Conservation (phyloP, 768 basidiomycete species). For the Chalciporus sphaerocephalus region DNA sequence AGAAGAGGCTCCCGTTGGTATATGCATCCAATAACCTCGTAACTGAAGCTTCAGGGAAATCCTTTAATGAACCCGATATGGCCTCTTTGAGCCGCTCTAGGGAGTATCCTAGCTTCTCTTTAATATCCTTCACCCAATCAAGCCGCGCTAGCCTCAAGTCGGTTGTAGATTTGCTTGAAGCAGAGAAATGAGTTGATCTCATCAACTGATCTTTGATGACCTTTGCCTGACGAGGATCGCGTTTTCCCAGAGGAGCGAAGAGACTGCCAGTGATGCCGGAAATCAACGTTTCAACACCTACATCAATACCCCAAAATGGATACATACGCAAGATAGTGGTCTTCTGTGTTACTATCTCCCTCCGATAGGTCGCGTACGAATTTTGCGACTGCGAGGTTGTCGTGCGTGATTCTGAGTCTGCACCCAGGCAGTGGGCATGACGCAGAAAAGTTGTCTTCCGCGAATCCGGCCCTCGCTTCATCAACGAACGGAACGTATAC, state of each 20-base stretch:
- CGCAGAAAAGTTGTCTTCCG: conserved; percentile 38
- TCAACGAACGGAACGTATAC: conserved; percentile 34
- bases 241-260: conserved; percentile 24
- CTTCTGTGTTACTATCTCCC: conserved; percentile 10
- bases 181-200: conserved; percentile 20
- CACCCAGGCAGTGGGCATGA: conserved; percentile 40
- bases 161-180: not conserved
- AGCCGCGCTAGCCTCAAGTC: conserved; percentile 24
- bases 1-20: conserved; percentile 47
- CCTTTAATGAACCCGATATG: conserved; percentile 15
- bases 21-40: conserved; percentile 50
- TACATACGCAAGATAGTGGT: conserved; percentile 35
- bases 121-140: conserved; percentile 22
- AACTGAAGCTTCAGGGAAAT: conserved; percentile 19
- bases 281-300: not conserved
- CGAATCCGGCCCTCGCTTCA: conserved; percentile 42
- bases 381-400: conserved; percentile 40
- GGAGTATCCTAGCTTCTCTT: conserved; percentile 26
- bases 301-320: not conserved
- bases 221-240: conserved; percentile 26
- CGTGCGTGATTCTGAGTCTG: conserved; percentile 37
- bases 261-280: conserved; percentile 32
- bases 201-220: conserved; percentile 27
- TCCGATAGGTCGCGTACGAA: conserved; percentile 39
- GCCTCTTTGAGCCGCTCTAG: conserved; percentile 20